These are phyloP conservation scores for Pseudogymnoascus sp. DNA, from an alignment of 2,329 filamentous ascomycete genomes.

Conservation along the genomic window DNA sequence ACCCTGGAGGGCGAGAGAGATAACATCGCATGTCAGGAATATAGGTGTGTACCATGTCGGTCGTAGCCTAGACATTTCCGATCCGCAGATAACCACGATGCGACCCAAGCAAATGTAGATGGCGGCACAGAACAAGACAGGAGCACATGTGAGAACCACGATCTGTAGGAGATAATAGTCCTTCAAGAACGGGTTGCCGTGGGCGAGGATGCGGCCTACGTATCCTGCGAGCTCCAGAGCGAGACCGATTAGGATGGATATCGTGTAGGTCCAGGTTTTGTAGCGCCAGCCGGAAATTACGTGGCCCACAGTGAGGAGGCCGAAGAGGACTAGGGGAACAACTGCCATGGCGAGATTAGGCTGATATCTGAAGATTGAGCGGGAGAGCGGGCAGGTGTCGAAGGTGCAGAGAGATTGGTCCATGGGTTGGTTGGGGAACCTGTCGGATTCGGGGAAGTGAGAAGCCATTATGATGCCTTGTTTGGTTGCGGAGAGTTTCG, in stretches of 20 bases:
- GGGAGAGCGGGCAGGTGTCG: slow-evolving; percentile 29
- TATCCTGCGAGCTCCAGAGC: slow-evolving; percentile 53
- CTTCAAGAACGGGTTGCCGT: slow-evolving; percentile 43
- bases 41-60: slow-evolving; percentile 43
- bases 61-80: slow-evolving; percentile 40
- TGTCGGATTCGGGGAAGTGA: not conserved
- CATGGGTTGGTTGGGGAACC: not conserved
- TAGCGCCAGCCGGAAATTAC: slow-evolving; percentile 22
- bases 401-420: slow-evolving; percentile 28
- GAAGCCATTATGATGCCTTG: not conserved
- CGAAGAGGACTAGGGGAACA: slow-evolving; percentile 44
- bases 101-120: slow-evolving; percentile 54
- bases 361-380: slow-evolving; percentile 44
- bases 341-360: slow-evolving; percentile 47
- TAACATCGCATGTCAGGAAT: slow-evolving; percentile 57
- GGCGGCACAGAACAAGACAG: slow-evolving; percentile 55
- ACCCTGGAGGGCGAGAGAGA: slow-evolving; percentile 53
- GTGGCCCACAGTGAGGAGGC: slow-evolving; percentile 34
- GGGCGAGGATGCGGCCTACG: slow-evolving; percentile 46
- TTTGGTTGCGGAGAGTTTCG: not conserved
- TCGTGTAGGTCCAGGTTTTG: slow-evolving; percentile 29
- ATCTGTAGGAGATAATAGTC: slow-evolving; percentile 48
- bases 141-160: slow-evolving; percentile 54
- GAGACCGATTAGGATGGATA: slow-evolving; percentile 47
- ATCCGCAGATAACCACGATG: slow-evolving; percentile 41